phyloP scores from a whole-genome alignment of 805 yeast species.

The Saccharomycopsis vini region DNA sequence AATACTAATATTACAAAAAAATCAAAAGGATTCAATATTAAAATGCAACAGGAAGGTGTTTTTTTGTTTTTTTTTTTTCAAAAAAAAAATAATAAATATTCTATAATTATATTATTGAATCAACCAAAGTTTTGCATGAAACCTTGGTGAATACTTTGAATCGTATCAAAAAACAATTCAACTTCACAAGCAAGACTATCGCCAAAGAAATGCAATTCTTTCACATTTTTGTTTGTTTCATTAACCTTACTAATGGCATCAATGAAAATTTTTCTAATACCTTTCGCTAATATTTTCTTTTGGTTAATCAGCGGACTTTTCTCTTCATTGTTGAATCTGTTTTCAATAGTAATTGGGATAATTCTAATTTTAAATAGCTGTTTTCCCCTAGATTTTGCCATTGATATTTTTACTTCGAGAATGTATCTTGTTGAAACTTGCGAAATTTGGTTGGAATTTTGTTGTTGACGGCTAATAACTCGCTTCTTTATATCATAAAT shows the following conservation, averaged over 20 bases:
- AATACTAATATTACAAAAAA: not conserved
- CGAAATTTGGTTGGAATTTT: constrained; percentile 1
- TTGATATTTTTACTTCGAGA: constrained; percentile 1
- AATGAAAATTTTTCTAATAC: constrained; percentile 4
- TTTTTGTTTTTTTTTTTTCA: too few species aligned
- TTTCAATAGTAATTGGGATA: constrained; percentile 15
- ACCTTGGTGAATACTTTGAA: constrained; percentile 4
- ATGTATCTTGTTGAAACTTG: constrained; percentile 4
- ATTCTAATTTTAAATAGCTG: constrained; percentile 6
- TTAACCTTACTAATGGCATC: not conserved
- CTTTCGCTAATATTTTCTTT: constrained; percentile 1
- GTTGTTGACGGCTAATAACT: constrained; percentile 1
- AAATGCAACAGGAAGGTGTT: too few species aligned
- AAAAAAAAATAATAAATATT: too few species aligned
- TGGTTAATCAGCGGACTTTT: constrained; percentile 8
- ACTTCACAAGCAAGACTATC: constrained; percentile 3
- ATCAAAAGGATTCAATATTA: not conserved
- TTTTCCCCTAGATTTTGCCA: too few species aligned
- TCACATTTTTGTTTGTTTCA: not conserved
- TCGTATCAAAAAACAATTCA: constrained; percentile 1
- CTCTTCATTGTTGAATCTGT: constrained; percentile 12
- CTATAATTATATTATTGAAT: not conserved
- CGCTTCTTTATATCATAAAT: constrained; percentile 15
- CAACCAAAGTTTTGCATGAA: not conserved
- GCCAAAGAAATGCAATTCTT: not conserved